Conservation (phyloP, 176 grass and related monocot genomes). For the Cenchrus americanus region DNA sequence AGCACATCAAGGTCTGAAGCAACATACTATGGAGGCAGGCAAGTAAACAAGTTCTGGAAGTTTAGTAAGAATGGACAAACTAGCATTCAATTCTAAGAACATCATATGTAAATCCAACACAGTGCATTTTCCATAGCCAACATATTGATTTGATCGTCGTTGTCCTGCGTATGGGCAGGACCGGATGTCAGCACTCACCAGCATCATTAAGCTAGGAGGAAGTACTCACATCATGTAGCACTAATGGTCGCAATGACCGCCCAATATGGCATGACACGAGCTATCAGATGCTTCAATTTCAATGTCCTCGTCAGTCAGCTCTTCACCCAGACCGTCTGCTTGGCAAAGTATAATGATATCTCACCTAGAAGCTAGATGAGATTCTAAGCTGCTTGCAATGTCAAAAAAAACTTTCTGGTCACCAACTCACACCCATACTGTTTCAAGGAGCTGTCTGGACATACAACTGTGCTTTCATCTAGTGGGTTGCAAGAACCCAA, state of each 20-base stretch:
- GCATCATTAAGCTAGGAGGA: background rate
- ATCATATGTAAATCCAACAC: too few species aligned
- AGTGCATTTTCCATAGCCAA: too few species aligned
- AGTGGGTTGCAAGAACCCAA: background rate
- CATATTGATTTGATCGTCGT: too few species aligned
- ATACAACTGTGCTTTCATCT: too few species aligned
- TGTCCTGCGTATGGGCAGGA: slow-evolving; percentile 3
- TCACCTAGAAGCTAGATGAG: background rate
- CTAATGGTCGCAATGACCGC: background rate
- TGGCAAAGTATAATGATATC: background rate
- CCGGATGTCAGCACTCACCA: background rate
- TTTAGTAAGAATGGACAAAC: too few species aligned
- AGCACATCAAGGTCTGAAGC: too few species aligned
- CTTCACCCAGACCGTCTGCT: background rate
- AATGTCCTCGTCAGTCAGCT: background rate
- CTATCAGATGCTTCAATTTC: background rate
- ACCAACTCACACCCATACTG: background rate
- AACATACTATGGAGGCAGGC: too few species aligned
- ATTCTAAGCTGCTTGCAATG: background rate
- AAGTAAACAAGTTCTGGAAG: too few species aligned
- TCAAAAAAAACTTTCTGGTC: background rate
- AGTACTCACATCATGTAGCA: background rate
- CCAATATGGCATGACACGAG: background rate
- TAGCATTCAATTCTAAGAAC: too few species aligned
- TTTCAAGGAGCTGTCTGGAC: background rate